Evolutionary conservation across 805 yeast species (phyloP).

Genomic region (Starmerella ratchasimensis): DNA sequence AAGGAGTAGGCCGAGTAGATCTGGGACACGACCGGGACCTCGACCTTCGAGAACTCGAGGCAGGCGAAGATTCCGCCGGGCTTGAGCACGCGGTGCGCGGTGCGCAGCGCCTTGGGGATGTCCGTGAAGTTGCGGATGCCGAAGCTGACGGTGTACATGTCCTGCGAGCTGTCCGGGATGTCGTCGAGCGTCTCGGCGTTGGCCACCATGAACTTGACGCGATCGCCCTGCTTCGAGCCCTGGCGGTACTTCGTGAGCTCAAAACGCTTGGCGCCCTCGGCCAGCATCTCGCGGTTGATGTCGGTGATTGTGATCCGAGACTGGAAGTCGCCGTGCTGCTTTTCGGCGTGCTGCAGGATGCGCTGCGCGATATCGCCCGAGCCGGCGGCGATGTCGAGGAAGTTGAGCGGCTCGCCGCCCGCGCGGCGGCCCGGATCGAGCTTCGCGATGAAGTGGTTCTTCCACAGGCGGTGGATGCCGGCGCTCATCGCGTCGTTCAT

Average conservation of each 20-base stretch:
- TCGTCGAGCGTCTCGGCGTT: conserved; percentile 83
- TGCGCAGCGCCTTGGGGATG: conserved; percentile 80
- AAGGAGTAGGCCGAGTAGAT: conserved; percentile 81
- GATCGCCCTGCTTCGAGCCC: conserved; percentile 43
- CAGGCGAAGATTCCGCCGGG: conserved; percentile 98
- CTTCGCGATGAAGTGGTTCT: conserved; percentile 71
- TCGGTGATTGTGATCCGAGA: conserved; percentile 85
- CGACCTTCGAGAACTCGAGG: conserved; percentile 85
- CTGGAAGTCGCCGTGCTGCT: conserved; percentile 55
- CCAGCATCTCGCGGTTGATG: conserved; percentile 90
- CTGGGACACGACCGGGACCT: conserved; percentile 58
- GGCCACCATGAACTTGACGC: conserved; percentile 75
- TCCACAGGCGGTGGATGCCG: conserved; percentile 93
- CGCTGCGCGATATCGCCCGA: conserved; percentile 98
- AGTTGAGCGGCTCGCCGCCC: conserved; percentile 67
- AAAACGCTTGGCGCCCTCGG: conserved; percentile 76
- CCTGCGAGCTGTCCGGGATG: conserved; percentile 77
- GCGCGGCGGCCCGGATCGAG: conserved; percentile 91
- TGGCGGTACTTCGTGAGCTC: conserved; percentile 26
- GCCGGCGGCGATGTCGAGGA: conserved; percentile 96
- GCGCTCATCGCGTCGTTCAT: conserved; percentile 98
- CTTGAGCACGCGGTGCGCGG: conserved; percentile 90
- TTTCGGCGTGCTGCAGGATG: conserved; percentile 76
- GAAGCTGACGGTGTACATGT: conserved; percentile 89
- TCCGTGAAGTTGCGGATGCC: conserved; percentile 95